phyloP scores from a whole-genome alignment of 495 filamentous ascomycete genomes.

The Hypoxylon rickii region DNA sequence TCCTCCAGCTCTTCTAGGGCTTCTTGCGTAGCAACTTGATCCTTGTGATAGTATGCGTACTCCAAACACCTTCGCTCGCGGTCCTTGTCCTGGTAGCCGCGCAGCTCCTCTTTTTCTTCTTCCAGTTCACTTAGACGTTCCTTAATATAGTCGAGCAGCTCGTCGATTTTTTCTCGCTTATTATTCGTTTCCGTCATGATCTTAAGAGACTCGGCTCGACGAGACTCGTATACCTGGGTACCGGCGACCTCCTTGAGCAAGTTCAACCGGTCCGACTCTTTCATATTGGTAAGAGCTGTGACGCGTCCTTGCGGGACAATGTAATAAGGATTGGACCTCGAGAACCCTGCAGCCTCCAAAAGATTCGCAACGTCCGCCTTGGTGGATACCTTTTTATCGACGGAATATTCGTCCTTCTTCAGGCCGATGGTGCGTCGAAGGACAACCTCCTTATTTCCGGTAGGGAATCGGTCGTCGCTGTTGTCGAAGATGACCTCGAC shows the following conservation, averaged over 20 bases:
- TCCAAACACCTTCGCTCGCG: constrained; percentile 89
- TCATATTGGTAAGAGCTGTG: constrained; percentile 97
- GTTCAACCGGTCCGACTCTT: constrained; percentile 84
- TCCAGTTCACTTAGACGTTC: constrained; percentile 87
- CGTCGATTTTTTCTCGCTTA: constrained; percentile 93
- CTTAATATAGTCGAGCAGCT: constrained; percentile 86
- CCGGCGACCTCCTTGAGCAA: constrained; percentile 96
- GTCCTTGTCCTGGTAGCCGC: constrained; percentile 92
- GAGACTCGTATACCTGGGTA: constrained; percentile 93
- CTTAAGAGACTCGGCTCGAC: constrained; percentile 85
- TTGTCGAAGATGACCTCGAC: constrained; percentile 99
- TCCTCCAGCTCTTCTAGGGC: constrained; percentile 85
- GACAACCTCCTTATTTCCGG: constrained; percentile 86
- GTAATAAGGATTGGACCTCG: constrained; percentile 97
- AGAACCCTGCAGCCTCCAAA: constrained; percentile 94
- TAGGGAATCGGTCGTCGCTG: constrained; percentile 92
- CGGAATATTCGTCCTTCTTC: constrained; percentile 98
- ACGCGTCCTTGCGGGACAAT: constrained; percentile 98
- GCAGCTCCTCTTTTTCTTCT: constrained; percentile 94
- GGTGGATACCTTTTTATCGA: constrained; percentile 94
- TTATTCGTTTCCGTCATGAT: constrained; percentile 97
- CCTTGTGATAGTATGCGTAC: constrained; percentile 89
- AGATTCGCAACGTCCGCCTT: constrained; percentile 95
- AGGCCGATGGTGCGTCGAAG: constrained; percentile 91
- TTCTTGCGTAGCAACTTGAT: constrained; percentile 76